These are phyloP conservation scores for Calophaca sinica DNA, from an alignment of 306 rosid species.

Conservation along the genomic window DNA sequence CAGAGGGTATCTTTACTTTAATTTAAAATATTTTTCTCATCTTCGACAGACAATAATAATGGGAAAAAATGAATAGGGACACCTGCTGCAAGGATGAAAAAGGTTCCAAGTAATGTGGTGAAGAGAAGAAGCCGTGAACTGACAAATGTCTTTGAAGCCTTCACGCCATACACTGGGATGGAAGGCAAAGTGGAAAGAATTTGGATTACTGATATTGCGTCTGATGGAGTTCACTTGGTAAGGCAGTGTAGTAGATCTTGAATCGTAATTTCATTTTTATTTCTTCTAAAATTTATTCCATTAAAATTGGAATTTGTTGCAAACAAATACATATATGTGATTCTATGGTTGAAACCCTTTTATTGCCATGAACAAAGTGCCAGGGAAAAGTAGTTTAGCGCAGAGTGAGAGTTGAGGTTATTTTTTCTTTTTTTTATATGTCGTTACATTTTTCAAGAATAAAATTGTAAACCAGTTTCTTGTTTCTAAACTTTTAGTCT, in stretches of 20 bases:
- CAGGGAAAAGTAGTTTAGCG: constrained; percentile 6
- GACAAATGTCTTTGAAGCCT: constrained; percentile 88
- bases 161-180: constrained; percentile 88
- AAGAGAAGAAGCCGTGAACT: constrained; percentile 95
- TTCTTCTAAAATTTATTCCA: constrained; percentile 20
- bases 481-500: constrained; percentile 19
- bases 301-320: constrained; percentile 33
- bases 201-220: constrained; percentile 93
- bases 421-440: constrained; percentile 1
- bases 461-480: constrained; percentile 13
- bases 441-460: background rate
- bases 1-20: constrained; percentile 1
- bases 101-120: constrained; percentile 87
- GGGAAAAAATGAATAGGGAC: constrained; percentile 68
- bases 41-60: constrained; percentile 10
- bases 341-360: constrained; percentile 29
- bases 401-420: background rate
- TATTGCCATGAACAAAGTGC: constrained; percentile 25
- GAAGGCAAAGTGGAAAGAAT: constrained; percentile 92
- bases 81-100: constrained; percentile 98
- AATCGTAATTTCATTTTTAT: constrained; percentile 7
- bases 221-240: constrained; percentile 95
- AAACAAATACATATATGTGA: constrained; percentile 2
- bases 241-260: constrained; percentile 40
- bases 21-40: constrained; percentile 27